Conservation (phyloP, 192 early-diverging fungal genomes). For the Coemansia sp. region DNA sequence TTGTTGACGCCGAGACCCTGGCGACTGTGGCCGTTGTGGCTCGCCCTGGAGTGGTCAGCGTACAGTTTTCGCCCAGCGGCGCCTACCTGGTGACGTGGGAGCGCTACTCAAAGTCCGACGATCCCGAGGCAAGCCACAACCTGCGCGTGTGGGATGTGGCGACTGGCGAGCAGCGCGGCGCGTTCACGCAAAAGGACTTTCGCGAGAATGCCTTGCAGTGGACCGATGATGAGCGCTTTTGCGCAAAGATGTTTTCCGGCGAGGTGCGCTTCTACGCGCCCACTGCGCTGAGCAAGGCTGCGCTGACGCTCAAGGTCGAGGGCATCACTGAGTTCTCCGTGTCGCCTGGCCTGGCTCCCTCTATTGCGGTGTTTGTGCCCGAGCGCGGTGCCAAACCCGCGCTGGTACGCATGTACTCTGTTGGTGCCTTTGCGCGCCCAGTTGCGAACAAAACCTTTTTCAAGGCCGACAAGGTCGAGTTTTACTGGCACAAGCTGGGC, state of each 20-base stretch:
- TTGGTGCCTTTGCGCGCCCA: conserved; percentile 66
- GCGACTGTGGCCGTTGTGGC: conserved; percentile 61
- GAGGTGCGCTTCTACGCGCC: conserved; percentile 83
- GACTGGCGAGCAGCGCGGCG: conserved; percentile 62
- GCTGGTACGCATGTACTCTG: conserved; percentile 80
- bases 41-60: conserved; percentile 68
- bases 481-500: conserved; percentile 89
- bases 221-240: conserved; percentile 87
- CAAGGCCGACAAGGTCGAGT: conserved; percentile 87
- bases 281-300: conserved; percentile 18
- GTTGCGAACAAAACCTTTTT: conserved; percentile 90
- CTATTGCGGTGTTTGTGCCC: conserved; percentile 87
- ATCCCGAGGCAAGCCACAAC: conserved; percentile 69
- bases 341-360: conserved; percentile 77
- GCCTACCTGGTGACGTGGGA: conserved; percentile 88
- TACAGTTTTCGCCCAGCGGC: conserved; percentile 87
- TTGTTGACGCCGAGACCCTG: conserved; percentile 66
- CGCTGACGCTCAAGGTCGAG: conserved; percentile 64
- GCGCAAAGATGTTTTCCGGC: conserved; percentile 76
- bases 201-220: conserved; percentile 80
- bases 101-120: conserved; percentile 53
- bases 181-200: conserved; percentile 80
- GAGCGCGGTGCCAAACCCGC: conserved; percentile 79
- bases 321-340: conserved; percentile 80
- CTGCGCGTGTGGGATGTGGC: conserved; percentile 74